Evolutionary conservation across 75 land plant genomes (phyloP).

Genomic region (Pseudotsuga menziesii): DNA sequence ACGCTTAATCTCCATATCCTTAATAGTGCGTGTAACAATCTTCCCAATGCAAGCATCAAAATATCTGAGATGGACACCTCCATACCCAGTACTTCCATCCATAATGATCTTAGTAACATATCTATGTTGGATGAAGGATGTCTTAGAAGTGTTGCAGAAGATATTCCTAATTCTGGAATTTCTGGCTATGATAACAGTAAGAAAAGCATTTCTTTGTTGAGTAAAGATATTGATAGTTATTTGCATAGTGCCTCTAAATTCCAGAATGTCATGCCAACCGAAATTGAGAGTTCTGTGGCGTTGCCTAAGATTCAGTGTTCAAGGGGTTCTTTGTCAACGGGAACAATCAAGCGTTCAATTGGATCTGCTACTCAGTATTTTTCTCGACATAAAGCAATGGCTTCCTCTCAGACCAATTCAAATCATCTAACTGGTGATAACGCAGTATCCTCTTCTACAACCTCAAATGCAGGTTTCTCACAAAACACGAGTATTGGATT

Average conservation of each 20-base stretch:
- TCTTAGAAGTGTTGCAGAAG: neutral
- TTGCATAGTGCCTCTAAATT: neutral
- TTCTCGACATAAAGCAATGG: conserved; percentile 7
- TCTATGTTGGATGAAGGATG: neutral
- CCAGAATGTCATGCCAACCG: neutral
- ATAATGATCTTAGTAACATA: neutral
- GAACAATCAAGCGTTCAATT: conserved; percentile 1
- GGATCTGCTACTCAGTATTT: conserved; percentile 10
- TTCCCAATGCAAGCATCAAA: neutral
- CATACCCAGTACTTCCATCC: neutral
- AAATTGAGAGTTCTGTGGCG: neutral
- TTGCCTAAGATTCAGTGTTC: neutral
- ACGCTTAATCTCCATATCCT: neutral
- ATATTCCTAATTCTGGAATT: neutral
- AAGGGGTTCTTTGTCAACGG: neutral
- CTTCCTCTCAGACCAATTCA: neutral
- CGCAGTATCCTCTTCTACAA: neutral
- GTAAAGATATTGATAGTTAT: neutral
- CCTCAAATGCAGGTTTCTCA: neutral
- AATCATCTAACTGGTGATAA: neutral
- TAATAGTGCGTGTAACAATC: neutral
- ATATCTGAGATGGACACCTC: neutral
- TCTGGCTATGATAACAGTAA: neutral
- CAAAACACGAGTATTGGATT: conserved; percentile 13
- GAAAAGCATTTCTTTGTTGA: neutral